phyloP scores from a whole-genome alignment of 805 yeast species.

The Ogataea pignaliae region DNA sequence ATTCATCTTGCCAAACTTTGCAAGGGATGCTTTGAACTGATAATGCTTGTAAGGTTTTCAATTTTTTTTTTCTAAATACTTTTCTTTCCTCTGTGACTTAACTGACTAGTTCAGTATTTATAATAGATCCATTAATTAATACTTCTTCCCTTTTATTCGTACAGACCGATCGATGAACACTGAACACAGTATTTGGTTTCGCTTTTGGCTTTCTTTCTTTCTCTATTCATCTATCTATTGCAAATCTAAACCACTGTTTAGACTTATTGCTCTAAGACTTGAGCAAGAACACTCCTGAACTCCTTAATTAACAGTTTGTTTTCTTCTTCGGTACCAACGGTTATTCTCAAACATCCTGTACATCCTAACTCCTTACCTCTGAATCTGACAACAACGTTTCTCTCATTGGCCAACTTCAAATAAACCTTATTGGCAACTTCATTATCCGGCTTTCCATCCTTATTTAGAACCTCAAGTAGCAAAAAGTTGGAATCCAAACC shows the following conservation, averaged over 20 bases:
- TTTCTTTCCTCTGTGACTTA: not conserved
- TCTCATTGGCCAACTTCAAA: conserved; percentile 61
- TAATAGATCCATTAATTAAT: not conserved
- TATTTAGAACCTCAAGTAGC: conserved; percentile 64
- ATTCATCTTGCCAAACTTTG: conserved; percentile 91
- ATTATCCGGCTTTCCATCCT: conserved; percentile 60
- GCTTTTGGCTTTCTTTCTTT: no score
- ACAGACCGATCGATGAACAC: no score
- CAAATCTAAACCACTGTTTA: no score
- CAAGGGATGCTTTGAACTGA: conserved; percentile 39
- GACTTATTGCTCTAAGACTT: conserved; percentile 5
- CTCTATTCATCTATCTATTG: not conserved
- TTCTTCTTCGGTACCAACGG: conserved; percentile 81
- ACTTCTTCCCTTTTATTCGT: no score
- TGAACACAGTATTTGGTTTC: no score
- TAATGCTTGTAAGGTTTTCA: no score
- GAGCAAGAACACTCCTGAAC: conserved; percentile 19
- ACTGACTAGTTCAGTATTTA: not conserved
- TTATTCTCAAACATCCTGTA: conserved; percentile 78
- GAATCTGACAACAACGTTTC: conserved; percentile 81
- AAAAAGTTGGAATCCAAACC: conserved; percentile 85
- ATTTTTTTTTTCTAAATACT: not conserved
- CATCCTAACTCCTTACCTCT: conserved; percentile 92
- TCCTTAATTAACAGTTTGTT: conserved; percentile 49
- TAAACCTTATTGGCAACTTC: conserved; percentile 64